These are phyloP conservation scores for Plectosphaerella sp. DNA, from an alignment of 2,329 filamentous ascomycete species.

Conservation along the genomic window DNA sequence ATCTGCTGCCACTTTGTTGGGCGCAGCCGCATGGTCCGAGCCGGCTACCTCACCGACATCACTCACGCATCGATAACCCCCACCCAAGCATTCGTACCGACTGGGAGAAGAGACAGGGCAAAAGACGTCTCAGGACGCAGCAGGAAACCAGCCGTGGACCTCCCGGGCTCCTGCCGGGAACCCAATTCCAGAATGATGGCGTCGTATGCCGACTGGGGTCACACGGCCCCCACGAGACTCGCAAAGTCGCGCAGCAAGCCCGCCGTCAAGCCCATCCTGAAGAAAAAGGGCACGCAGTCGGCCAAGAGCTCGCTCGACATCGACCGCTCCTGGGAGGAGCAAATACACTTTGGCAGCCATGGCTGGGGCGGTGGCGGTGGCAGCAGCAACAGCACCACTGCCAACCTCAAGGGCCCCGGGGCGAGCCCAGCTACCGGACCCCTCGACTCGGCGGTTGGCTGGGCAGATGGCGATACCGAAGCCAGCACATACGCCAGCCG, in stretches of 20 bases:
- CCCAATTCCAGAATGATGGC: conserved; percentile 21
- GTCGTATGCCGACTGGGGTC: conserved; percentile 26
- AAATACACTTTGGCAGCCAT: conserved; percentile 32
- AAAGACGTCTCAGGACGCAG: no score
- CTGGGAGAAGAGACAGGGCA: no score
- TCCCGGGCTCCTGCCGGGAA: neutral
- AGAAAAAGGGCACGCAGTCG: conserved; percentile 49
- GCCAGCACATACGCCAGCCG: conserved; percentile 20
- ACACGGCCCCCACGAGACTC: conserved; percentile 27
- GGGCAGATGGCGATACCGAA: conserved; percentile 1
- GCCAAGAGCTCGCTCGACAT: conserved; percentile 61
- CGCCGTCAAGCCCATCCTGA: conserved; percentile 58
- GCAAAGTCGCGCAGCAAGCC: conserved; percentile 43
- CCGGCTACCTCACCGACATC: no score
- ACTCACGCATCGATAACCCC: no score
- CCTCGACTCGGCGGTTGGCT: conserved; percentile 4
- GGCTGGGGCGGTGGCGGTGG: conserved; percentile 19
- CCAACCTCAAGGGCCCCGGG: neutral
- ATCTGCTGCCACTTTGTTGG: neutral
- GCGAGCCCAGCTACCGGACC: conserved; percentile 2
- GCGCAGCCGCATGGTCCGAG: neutral
- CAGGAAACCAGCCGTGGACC: no score
- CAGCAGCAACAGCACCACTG: conserved; percentile 8
- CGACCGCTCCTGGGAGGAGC: conserved; percentile 53
- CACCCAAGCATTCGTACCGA: no score